Percentiles rank a stretch among this genome's conserved stretches.
Conservation (phyloP, 176 grass and related monocot species). For the Musa schizocarpa region DNA sequence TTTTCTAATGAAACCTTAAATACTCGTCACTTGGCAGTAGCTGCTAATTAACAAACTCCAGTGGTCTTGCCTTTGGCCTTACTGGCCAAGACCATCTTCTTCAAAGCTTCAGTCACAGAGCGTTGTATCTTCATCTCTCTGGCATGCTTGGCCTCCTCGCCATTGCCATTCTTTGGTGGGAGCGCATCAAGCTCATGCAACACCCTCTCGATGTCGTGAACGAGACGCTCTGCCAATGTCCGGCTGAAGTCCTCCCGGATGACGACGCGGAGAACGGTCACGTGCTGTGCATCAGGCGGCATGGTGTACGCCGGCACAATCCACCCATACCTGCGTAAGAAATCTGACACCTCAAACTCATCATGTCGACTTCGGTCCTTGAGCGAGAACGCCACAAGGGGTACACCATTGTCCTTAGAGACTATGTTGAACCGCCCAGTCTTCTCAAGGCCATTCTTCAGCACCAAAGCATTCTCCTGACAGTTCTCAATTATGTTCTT, state of each 20-base stretch:
- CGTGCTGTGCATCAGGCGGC: slow-evolving; percentile 68
- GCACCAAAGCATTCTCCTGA: slow-evolving; percentile 75
- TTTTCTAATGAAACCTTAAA: too few species aligned
- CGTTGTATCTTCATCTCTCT: slow-evolving; percentile 22
- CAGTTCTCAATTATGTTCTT: slow-evolving; percentile 88
- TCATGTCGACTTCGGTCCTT: slow-evolving; percentile 65
- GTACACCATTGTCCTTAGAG: slow-evolving; percentile 88
- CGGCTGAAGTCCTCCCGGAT: slow-evolving; percentile 86
- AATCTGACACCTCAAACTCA: slow-evolving; percentile 87
- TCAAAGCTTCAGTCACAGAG: slow-evolving; percentile 46
- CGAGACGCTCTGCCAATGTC: slow-evolving; percentile 78
- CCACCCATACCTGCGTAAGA: slow-evolving; percentile 77
- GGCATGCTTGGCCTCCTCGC: slow-evolving; percentile 8
- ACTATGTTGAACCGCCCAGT: slow-evolving; percentile 62
- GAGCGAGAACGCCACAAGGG: slow-evolving; percentile 89
- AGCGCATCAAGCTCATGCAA: slow-evolving; percentile 61
- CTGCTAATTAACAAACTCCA: slow-evolving; percentile 38
- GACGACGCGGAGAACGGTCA: slow-evolving; percentile 65
- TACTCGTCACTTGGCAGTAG: too few species aligned
- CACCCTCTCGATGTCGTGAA: slow-evolving; percentile 61
- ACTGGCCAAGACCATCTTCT: slow-evolving; percentile 36
- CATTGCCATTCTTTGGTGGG: slow-evolving; percentile 16
- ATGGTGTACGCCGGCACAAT: slow-evolving; percentile 28
- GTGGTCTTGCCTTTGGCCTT: slow-evolving; percentile 31
- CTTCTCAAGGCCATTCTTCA: slow-evolving; percentile 56